These are phyloP conservation scores for Ustilago crameri DNA, from an alignment of 1,284 basidiomycete genomes.

Conservation along the genomic window DNA sequence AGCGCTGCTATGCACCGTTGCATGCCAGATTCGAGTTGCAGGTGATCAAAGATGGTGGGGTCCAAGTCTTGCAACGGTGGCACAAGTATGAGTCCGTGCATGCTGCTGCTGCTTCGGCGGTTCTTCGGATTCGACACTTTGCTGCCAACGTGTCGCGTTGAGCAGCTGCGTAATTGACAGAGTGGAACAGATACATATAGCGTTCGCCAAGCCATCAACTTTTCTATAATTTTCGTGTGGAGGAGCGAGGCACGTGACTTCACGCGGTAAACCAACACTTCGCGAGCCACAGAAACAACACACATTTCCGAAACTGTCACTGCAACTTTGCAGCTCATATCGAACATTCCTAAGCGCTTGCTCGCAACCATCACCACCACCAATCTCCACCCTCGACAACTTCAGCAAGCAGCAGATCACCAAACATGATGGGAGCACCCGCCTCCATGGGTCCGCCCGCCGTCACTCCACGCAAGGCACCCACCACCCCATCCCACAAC, in stretches of 20 bases:
- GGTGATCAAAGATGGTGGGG: neutral
- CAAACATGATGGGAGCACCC: constrained; percentile 18
- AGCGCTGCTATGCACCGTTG: neutral
- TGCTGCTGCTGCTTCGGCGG: neutral
- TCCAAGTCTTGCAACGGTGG: neutral
- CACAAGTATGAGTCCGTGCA: constrained; percentile 1
- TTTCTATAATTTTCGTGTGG: constrained; percentile 8
- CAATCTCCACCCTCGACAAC: too few species aligned
- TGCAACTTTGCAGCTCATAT: too few species aligned
- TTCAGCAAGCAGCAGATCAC: neutral
- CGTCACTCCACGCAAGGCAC: constrained; percentile 48
- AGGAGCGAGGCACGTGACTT: constrained; percentile 31
- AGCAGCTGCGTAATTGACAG: constrained; percentile 11
- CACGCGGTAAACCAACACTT: constrained; percentile 37
- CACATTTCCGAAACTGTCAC: too few species aligned
- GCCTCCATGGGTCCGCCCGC: constrained; percentile 45
- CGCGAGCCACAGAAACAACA: constrained; percentile 11
- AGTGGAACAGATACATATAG: too few species aligned
- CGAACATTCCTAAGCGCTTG: too few species aligned
- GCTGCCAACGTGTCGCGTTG: constrained; percentile 29
- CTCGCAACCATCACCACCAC: too few species aligned
- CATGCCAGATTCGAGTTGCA: constrained; percentile 4
- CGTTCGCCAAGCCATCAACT: too few species aligned
- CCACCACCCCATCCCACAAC: constrained; percentile 30
- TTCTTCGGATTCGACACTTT: neutral